Conservation (phyloP, 108 stramenopile species). For the Cylindrotheca closterium region DNA sequence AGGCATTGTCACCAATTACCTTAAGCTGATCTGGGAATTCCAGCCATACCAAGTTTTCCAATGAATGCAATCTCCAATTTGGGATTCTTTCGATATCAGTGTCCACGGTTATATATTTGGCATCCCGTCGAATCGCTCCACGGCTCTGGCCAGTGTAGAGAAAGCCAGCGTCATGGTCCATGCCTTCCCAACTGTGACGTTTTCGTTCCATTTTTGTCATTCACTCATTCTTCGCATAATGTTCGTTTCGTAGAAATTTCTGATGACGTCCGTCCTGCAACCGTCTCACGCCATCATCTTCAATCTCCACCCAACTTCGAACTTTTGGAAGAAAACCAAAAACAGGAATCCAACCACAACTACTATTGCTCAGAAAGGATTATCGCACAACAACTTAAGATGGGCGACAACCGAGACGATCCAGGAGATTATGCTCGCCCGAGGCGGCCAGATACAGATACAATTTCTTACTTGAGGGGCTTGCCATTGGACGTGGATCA, state of each 20-base stretch:
- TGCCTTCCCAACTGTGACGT: no score
- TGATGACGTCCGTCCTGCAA: no score
- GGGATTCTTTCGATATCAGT: background rate
- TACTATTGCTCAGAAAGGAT: no score
- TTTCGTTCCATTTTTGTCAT: no score
- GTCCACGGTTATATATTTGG: background rate
- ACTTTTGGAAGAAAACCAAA: no score
- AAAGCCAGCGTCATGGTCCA: background rate
- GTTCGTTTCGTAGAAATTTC: no score
- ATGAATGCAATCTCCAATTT: background rate
- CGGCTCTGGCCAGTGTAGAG: background rate
- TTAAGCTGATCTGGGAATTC: background rate
- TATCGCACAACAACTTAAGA: background rate
- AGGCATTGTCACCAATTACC: background rate
- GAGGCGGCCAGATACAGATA: constrained; percentile 73
- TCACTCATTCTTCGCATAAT: no score
- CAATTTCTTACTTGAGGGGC: constrained; percentile 70
- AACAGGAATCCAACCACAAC: no score
- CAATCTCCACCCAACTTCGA: no score
- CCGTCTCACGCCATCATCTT: no score
- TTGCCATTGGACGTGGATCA: constrained; percentile 64
- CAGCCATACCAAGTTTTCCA: background rate
- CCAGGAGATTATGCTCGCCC: constrained; percentile 63
- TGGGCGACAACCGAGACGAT: background rate
- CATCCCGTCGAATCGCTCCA: background rate